Evolutionary conservation across 805 yeast species (phyloP).

Genomic region (Wickerhamiella parazyma): DNA sequence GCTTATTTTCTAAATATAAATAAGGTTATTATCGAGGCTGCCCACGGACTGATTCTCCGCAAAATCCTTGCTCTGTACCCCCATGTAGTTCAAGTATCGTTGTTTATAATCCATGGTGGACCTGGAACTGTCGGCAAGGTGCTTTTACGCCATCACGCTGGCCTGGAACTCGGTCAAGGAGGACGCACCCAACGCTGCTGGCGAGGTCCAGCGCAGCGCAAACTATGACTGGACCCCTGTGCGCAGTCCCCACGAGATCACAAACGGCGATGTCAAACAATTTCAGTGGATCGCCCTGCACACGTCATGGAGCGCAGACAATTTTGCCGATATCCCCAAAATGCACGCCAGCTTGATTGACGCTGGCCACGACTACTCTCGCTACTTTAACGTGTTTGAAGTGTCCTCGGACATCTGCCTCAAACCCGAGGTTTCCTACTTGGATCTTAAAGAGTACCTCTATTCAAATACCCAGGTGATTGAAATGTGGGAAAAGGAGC

Average conservation of each 20-base stretch:
- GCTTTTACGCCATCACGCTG: not conserved
- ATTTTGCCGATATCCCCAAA: not conserved
- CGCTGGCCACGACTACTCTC: not conserved
- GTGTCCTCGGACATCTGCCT: not conserved
- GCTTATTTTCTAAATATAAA: too few relatives aligned
- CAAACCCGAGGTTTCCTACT: not conserved
- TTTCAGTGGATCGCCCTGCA: not conserved
- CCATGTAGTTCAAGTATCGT: too few relatives aligned
- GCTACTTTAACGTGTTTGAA: not conserved
- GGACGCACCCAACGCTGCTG: not conserved
- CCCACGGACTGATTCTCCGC: too few relatives aligned
- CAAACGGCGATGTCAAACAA: not conserved
- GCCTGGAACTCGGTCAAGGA: not conserved
- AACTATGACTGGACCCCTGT: not conserved
- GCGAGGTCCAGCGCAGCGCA: not conserved
- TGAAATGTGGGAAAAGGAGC: not conserved
- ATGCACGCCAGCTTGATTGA: not conserved
- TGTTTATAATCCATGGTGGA: not conserved
- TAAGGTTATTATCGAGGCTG: too few relatives aligned
- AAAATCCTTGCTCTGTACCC: not conserved
- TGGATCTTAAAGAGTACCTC: not conserved
- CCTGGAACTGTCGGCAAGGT: not conserved
- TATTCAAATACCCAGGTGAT: not conserved
- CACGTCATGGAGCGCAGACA: not conserved
- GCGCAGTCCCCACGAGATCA: not conserved